Base-by-base conservation (phyloP, 2,329 filamentous ascomycete genomes). In the Fusarium tricinctum region DNA sequence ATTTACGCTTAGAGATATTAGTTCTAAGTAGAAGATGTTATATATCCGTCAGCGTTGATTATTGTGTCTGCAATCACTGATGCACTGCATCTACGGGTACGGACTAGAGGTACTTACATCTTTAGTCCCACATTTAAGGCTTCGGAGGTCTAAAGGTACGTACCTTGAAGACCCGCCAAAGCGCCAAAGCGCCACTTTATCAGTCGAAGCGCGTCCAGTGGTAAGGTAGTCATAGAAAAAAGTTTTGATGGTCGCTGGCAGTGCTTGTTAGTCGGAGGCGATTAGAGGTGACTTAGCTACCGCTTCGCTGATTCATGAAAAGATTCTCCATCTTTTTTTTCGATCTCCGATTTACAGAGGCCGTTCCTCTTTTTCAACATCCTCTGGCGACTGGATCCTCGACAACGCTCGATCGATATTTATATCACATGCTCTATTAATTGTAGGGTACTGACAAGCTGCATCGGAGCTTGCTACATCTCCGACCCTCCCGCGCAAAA, bases 281-380 rank as follows among this genome's bases (percentile, higher is more conserved):
- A 61, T 68, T 58, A 42, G 51, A 55, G 42, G 45, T 46, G 55
- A 63, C 38, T 50, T 51, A 26, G n/a, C 32, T 35, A 39, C 57
- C 45, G 32, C 38, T 55, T 68, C 58, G 55, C 65, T 68, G 60
- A 68, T 68, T 68, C 60, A 69, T 66, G 49, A 66, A 66, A 69
- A 69, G 53, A 58, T 58, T 45, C 58, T 58, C 56, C 53, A 56
- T 69, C 66, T 55, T 59, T 62, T 59, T 62, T 44, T 33, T 22
- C 20, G 28, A 46, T 40, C 22, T 53, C 48, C 46, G 15, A 44
- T 42, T 14, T 49, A 28, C 46, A 60, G 17, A 40, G 48, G 53
- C 33, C 33, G 45, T 51, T 68, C 64, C 33, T 46, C 38, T 45
- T 65, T 44, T 49, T 45, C 42, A 52, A 22, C 44, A 44, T 38